Evolutionary conservation across 352 stramenopile species (phyloP), one percentile per base, ranked within the genome.

Genomic region (Phytopythium chamaehyphon): DNA sequence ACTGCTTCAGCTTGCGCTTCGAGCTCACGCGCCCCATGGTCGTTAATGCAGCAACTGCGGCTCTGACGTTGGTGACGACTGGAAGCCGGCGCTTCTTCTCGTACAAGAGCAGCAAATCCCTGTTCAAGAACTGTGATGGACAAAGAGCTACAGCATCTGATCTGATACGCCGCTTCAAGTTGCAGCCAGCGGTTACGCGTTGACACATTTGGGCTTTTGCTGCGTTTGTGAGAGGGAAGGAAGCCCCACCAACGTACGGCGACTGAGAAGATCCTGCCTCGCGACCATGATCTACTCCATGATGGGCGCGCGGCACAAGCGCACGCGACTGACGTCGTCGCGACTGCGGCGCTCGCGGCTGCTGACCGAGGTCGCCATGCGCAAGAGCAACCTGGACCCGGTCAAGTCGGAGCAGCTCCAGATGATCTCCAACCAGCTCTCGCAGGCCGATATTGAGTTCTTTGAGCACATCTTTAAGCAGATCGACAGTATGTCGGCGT

Each of bases 1-100:
- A 89, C 54, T 85, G 67, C 74, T 93, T 93, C 43, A 93, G 64
- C 71, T 93, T 93, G 59, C 80, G 78, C 71, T 93, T 93, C 40
- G 66, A 67, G 33, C 59, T 66, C 40, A 93, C 68, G 26, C 80
- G 78, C 1, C 80, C 83, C 83, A 91, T 90, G 46, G 23, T 37
- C 19, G 19, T 14, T 47, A n/a, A 3, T 31, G 19, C 19, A 33
- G 8, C 40, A 1, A 31, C 18, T 47, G 19, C 16, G 42, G 9
- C 15, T 7, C 3, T 50, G 44, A 10, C 14, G 24, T 6, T 16
- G 28, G 16, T 33, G 28, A 5, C 28, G 61, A 70, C 51, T 75
- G 66, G 57, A 39, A 22, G 24, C 42, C 15, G 43, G 7, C 16
- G 28, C 22, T 59, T 57, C 48, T 66, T 40, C 40, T 54, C 61